Base-by-base conservation (phyloP, 345 rosid species). In the Bruguiera parviflora region DNA sequence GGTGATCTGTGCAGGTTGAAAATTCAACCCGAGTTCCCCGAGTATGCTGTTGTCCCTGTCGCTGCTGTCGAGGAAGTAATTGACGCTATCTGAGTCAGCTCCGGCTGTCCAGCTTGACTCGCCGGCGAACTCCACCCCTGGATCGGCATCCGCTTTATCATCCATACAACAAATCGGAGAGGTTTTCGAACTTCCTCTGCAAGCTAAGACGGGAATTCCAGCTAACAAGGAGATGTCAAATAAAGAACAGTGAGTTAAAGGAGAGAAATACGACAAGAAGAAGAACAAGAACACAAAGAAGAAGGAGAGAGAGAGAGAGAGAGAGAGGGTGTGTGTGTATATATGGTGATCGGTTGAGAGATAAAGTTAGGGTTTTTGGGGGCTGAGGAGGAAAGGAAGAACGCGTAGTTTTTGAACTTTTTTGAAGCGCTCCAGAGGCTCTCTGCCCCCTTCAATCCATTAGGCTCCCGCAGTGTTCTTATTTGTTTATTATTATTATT, bases 11-110 rank as follows among this genome's bases (percentile, higher is more conserved):
- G 35, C 62, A 9, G 71, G 43, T 2, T 82, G 83, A 58, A 84
- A 75, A 72, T 81, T 84, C 97, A 97, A 93, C 0, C 79, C 86
- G 72, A 90, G 85, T 43, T 90, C 93, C 58, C 80, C 66, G 78
- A 90, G 86, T 59, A 87, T 80, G 52, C n/a, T 64, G 61, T 77
- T 81, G 70, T 84, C 87, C 46, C 81, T 78, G 55, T 72, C 76
- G 65, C 74, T 73, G 63, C 74, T 69, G 24, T 77, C 75, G 64
- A 88, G 82, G 74, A 92, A 80, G 83, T 81, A 85, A 51, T 62
- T 70, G 63, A 71, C 83, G 66, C 67, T 49, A 29, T 80, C 89
- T 6, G 92, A 74, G 73, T 80, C 85, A 55, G 77, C 29, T 4
- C 73, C 79, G 56, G 80, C 82, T 20, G 74, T 55, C 81, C 84